Evolutionary conservation across 148 eudicot genomes (phyloP).

Genomic region (Rhododendron henanense): DNA sequence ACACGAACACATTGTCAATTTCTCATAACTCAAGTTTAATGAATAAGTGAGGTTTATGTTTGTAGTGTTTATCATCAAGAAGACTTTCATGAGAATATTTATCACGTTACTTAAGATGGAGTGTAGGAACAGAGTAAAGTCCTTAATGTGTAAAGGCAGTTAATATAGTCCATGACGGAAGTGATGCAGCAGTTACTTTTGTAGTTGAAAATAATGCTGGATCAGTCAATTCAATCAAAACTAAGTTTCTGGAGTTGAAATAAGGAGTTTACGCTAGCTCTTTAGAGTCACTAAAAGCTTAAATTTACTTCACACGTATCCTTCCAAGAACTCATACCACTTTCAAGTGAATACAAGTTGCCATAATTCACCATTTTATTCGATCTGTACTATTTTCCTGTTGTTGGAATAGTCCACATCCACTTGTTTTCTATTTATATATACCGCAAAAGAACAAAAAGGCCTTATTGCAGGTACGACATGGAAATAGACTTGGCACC

Average conservation of each 20-base stretch:
- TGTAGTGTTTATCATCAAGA: too few species aligned
- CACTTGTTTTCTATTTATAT: too few species aligned
- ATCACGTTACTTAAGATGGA: too few species aligned
- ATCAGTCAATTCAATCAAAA: neutral
- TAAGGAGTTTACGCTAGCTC: too few species aligned
- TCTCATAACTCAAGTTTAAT: neutral
- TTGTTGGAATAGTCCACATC: neutral
- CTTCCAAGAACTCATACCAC: neutral
- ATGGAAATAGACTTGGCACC: neutral
- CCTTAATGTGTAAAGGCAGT: too few species aligned
- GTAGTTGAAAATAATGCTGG: neutral
- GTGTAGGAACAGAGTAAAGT: too few species aligned
- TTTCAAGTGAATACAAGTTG: neutral
- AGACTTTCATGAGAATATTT: too few species aligned
- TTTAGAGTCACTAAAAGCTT: neutral
- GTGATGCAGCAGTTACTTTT: too few species aligned
- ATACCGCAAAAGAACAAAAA: too few species aligned
- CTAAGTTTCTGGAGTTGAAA: neutral
- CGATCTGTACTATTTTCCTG: neutral
- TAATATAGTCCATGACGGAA: too few species aligned
- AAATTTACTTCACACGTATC: neutral
- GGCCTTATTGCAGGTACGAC: too few species aligned
- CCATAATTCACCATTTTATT: neutral
- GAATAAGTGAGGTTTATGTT: neutral
- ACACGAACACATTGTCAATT: neutral